Evolutionary conservation across 2,329 filamentous ascomycete species (phyloP), one percentile per base, ranked within the genome.

Genomic region (Cladobotryum protrusum): DNA sequence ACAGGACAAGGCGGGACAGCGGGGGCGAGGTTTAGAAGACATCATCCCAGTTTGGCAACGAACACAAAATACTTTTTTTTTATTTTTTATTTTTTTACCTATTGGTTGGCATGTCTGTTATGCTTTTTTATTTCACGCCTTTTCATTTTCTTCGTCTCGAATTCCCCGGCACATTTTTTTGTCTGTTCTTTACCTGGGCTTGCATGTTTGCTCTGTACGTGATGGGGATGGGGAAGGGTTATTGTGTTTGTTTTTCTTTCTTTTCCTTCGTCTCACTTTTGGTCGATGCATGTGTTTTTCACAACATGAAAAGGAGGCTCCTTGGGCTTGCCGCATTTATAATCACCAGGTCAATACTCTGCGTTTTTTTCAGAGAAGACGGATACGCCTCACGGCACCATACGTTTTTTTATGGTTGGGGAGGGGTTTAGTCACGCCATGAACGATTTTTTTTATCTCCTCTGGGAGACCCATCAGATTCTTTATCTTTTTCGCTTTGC

Each of bases 371-470:
- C 57, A 62, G 61, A 59, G 60, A 67, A 68, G 65, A 68, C 59
- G 63, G 64, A 61, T 61, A 62, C 56, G 67, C 67, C 67, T 69
- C 67, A 64, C 67, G 67, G 67, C 67, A 65, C 56, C 59, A 59
- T 56, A 61, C 51, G 58, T 52, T 61, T 61, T 58, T 54, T 50
- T 57, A 55, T 62, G 29, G 35, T 37, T 37, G 49, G 46, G 43
- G 42, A 45, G 43, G 45, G 45, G 39, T 47, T 51, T 44, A 47
- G 45, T 51, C 44, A 51, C 40, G 49, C 45, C 35, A 51, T 44
- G 45, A 43, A 44, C 47, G 49, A 55, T 51, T 57, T 58, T 52
- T 57, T 46, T 57, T 52, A 57, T 54, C n/a, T n/a, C 24, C 24
- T 29, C 24, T 29, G 24, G 24, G 24, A 29, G 7, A 9, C 24